Evolutionary conservation across 306 rosid genomes (phyloP).

Genomic region (Dryas octopetala): DNA sequence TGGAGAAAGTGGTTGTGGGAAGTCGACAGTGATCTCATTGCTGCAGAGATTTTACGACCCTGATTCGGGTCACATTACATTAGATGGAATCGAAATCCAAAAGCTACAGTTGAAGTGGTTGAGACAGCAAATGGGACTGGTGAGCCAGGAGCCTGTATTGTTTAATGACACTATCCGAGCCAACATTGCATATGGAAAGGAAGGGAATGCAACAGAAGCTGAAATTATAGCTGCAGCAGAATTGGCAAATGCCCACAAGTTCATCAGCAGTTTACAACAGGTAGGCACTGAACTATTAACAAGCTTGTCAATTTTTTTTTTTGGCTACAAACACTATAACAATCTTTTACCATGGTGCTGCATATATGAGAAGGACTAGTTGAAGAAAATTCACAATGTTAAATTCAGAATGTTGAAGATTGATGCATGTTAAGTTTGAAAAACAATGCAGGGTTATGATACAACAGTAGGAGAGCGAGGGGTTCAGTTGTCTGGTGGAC

Average conservation of each 20-base stretch:
- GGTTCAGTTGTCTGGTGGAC: conserved; percentile 60
- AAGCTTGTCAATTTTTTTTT: neutral
- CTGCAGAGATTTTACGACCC: conserved; percentile 69
- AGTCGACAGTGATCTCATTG: conserved; percentile 56
- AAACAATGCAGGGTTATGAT: conserved; percentile 54
- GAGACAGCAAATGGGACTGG: conserved; percentile 68
- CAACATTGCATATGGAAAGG: conserved; percentile 68
- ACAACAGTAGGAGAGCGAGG: conserved; percentile 60
- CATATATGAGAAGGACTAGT: neutral
- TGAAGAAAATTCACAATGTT: neutral
- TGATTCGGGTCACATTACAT: conserved; percentile 57
- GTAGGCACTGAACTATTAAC: conserved; percentile 31
- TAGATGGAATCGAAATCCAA: conserved; percentile 54
- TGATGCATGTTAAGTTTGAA: neutral
- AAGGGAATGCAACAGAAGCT: conserved; percentile 54
- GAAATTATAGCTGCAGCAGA: conserved; percentile 63
- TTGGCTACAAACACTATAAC: neutral
- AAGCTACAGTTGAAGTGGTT: conserved; percentile 56
- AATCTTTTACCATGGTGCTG: neutral
- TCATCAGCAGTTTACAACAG: conserved; percentile 66
- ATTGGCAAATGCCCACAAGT: conserved; percentile 58
- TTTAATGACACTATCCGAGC: conserved; percentile 60
- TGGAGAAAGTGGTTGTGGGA: conserved; percentile 81
- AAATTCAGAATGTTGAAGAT: neutral
- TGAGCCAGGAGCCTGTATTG: conserved; percentile 64